Evolutionary conservation across 139 green algal species (phyloP), one percentile per base, ranked within the genome.

Genomic region (Volvox reticuliferus): DNA sequence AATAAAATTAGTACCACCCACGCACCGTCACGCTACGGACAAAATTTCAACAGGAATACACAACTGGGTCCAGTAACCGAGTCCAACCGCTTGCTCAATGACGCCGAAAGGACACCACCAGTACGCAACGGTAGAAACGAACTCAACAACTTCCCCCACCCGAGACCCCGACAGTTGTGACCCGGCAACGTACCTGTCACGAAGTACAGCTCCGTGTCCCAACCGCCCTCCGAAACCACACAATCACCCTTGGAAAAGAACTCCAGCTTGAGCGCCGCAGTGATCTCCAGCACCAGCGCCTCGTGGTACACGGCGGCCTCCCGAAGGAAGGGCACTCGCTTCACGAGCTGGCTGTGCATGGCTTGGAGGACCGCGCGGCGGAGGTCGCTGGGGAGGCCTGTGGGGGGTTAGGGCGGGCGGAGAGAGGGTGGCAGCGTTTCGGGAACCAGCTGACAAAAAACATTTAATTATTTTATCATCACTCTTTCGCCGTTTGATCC

Each of bases 171-270:
- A n/a, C n/a, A n/a, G n/a, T n/a, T n/a, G n/a, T n/a, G n/a, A n/a
- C n/a, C 44, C 44, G 44, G 9, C 9, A 24, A 55, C 50, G 20
- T 63, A 87, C 82, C 32, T 33, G 32, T 87, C 30, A 87, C 62
- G n/a, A 87, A 87, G 82, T 87, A 87, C 32, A 87, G 17, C 82
- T 87, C 82, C 20, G 82, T 77, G 82, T 87, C 82, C 82, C 82
- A 87, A 22, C 62, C 82, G 62, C 62, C 82, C 82, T 87, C 82
- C 82, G 61, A 62, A 6, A 87, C 82, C 61, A 87, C 82, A 22
- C 55, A 61, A 1, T 87, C 82, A 16, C 62, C 62, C 12, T 62
- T 62, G 32, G n/a, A 1, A 63, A 62, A 77, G 30, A 63, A 77
- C 82, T 87, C 62, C 32, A 87, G 30, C 30, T 77, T 61, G 21